A percentile compares a stretch with the other conserved stretches of the same genome.
phyloP scores from a whole-genome alignment of 495 filamentous ascomycete genomes.

The Paragyromitra xinjiangensis region DNA sequence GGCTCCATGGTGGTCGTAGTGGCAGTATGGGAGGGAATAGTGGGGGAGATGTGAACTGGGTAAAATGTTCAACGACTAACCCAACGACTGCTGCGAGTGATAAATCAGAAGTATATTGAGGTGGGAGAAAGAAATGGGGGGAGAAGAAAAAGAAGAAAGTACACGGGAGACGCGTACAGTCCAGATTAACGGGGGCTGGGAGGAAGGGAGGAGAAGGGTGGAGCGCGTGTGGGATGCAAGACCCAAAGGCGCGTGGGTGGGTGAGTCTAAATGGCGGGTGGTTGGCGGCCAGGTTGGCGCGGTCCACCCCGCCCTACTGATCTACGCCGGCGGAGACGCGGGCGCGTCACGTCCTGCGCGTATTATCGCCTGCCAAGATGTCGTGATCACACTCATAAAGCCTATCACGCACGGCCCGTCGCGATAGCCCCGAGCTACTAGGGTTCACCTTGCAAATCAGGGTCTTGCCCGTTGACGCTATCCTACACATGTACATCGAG shows the following conservation, averaged over 20 bases:
- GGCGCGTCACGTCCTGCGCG: constrained; percentile 36
- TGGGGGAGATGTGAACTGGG: not conserved
- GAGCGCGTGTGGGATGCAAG: constrained; percentile 13
- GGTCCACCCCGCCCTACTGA: constrained; percentile 27
- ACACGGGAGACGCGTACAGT: constrained; percentile 46
- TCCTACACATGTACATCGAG: constrained; percentile 27
- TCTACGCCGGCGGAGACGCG: constrained; percentile 47
- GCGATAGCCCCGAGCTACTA: constrained; percentile 22
- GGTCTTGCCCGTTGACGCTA: constrained; percentile 45
- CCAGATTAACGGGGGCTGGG: constrained; percentile 41
- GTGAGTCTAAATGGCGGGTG: constrained; percentile 33
- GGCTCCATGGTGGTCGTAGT: constrained; percentile 48
- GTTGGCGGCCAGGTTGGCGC: constrained; percentile 39
- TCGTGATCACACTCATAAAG: constrained; percentile 28
- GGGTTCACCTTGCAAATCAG: constrained; percentile 47
- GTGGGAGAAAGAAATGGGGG: constrained; percentile 5
- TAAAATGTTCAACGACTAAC: constrained; percentile 9
- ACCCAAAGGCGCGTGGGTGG: constrained; percentile 22
- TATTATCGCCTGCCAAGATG: constrained; percentile 37
- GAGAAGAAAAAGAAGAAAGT: constrained; percentile 22
- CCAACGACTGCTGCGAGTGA: constrained; percentile 26
- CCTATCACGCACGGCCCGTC: constrained; percentile 45
- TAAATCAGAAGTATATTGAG: not conserved
- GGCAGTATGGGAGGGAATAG: constrained; percentile 28
- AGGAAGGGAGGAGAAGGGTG: not conserved